Evolutionary conservation across 768 basidiomycete species (phyloP).

Genomic region (Favolaschia claudopus): DNA sequence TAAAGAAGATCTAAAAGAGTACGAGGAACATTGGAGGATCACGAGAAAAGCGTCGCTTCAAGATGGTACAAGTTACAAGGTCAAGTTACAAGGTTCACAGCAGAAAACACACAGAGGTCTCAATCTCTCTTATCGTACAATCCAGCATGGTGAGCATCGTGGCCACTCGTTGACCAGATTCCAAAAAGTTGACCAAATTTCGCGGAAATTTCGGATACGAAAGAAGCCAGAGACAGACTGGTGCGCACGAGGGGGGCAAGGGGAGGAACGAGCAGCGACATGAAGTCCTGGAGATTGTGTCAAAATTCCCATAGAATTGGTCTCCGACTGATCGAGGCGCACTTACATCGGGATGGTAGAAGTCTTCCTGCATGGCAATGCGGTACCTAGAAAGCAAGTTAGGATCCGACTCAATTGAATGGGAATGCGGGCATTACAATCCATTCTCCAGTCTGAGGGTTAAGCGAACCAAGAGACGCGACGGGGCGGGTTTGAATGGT

Average conservation of each 20-base stretch:
- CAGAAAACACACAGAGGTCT: not conserved
- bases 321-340: not conserved
- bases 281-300: constrained; percentile 45
- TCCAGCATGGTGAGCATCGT: constrained; percentile 1
- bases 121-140: constrained; percentile 21
- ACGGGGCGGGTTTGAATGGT: constrained; percentile 50
- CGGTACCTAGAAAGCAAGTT: no score
- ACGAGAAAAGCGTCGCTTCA: no score
- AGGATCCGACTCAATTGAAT: no score
- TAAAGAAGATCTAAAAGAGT: no score
- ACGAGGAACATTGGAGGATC: no score
- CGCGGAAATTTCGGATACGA: constrained; percentile 38
- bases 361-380: constrained; percentile 66
- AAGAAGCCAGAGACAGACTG: constrained; percentile 35
- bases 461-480: constrained; percentile 58
- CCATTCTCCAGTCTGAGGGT: constrained; percentile 53
- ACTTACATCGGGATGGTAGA: constrained; percentile 61
- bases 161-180: constrained; percentile 32
- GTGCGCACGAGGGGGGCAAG: constrained; percentile 45
- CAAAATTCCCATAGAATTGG: not conserved
- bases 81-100: no score
- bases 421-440: no score
- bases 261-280: constrained; percentile 51
- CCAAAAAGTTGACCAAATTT: constrained; percentile 41
- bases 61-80: no score